phyloP scores from a whole-genome alignment of 345 rosid species.

The Acer campestre region DNA sequence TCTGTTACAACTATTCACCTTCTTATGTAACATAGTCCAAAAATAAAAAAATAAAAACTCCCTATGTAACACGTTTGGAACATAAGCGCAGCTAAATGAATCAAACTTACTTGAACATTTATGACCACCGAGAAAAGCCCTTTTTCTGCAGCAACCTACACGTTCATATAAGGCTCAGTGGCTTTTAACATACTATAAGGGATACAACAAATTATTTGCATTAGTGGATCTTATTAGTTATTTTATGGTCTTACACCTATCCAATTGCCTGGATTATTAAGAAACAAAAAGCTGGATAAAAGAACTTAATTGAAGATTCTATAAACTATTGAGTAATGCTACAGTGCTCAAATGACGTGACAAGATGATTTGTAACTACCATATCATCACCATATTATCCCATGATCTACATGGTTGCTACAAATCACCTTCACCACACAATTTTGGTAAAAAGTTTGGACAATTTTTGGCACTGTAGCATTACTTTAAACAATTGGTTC shows the following conservation, averaged over 20 bases:
- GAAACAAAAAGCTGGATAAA: background rate
- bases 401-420: background rate
- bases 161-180: background rate
- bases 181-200: background rate
- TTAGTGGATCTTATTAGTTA: background rate
- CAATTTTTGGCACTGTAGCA: background rate
- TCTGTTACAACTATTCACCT: conserved; percentile 8
- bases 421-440: background rate
- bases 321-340: background rate
- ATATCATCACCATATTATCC: background rate
- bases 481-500: background rate
- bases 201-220: conserved; percentile 4
- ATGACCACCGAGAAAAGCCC: conserved; percentile 73
- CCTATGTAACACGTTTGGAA: conserved; percentile 7
- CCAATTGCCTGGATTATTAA: background rate
- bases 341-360: background rate
- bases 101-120: conserved; percentile 74
- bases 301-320: background rate
- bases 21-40: too few relatives aligned
- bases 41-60: too few relatives aligned
- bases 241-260: background rate
- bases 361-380: background rate
- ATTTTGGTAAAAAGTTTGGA: background rate
- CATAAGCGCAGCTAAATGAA: background rate
- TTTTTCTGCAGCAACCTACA: conserved; percentile 72